These are phyloP conservation scores for Boletus vermiculosoides DNA, from an alignment of 768 basidiomycete genomes.

Conservation along the genomic window DNA sequence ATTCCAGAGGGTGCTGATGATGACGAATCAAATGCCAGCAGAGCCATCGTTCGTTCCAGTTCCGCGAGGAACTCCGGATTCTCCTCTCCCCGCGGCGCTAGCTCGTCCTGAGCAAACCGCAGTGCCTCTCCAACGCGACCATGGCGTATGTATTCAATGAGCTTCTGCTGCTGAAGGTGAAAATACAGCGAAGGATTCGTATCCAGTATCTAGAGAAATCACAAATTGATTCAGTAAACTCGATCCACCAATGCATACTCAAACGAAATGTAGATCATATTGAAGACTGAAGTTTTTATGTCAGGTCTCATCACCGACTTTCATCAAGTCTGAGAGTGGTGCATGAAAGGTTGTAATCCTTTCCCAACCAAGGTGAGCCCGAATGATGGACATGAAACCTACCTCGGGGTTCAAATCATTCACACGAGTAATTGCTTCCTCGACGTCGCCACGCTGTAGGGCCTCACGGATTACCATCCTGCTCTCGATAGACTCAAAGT, in stretches of 20 bases:
- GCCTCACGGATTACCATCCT: conserved; percentile 94
- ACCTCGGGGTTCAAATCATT: conserved; percentile 98
- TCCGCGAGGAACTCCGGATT: conserved; percentile 91
- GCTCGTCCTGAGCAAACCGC: conserved; percentile 87
- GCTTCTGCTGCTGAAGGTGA: conserved; percentile 90
- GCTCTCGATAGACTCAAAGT: conserved; percentile 90
- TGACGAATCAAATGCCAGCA: conserved; percentile 77
- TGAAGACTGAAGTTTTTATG: conserved; percentile 95
- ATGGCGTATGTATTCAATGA: conserved; percentile 92
- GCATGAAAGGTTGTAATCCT: conserved; percentile 97
- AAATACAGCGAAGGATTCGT: conserved; percentile 93
- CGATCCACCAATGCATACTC: background rate
- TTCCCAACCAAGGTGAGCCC: conserved; percentile 22
- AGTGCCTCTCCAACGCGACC: conserved; percentile 78
- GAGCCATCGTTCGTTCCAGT: conserved; percentile 91
- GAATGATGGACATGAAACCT: conserved; percentile 35
- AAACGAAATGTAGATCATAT: conserved; percentile 61
- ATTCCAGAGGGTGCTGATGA: conserved; percentile 57
- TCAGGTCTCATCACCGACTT: conserved; percentile 81
- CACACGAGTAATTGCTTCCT: conserved; percentile 91
- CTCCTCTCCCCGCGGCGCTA: conserved; percentile 94
- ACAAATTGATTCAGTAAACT: conserved; percentile 17
- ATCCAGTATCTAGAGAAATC: conserved; percentile 79
- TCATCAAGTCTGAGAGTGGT: conserved; percentile 87
- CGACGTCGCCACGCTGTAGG: conserved; percentile 89